These are phyloP conservation scores for Heliocybe sulcata DNA, from an alignment of 1,284 basidiomycete species.

Conservation along the genomic window DNA sequence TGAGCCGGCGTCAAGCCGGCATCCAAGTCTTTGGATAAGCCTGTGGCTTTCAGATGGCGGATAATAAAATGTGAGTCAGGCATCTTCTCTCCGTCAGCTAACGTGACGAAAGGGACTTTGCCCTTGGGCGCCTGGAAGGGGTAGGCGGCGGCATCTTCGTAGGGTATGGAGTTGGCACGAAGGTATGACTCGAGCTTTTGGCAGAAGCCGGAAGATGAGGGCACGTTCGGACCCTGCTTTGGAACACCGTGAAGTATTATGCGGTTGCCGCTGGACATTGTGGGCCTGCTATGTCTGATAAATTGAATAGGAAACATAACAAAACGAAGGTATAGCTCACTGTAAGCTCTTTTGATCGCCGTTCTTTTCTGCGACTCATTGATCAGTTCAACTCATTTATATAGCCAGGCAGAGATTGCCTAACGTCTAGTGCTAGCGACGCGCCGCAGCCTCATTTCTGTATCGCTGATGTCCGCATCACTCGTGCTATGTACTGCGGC, in stretches of 20 bases:
- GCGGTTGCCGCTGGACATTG: not conserved
- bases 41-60: constrained; percentile 18
- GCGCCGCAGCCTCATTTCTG: no score
- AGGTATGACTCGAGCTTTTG: constrained; percentile 25
- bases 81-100: constrained; percentile 14
- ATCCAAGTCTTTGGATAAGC: constrained; percentile 17
- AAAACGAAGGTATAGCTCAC: no score
- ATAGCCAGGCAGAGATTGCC: no score
- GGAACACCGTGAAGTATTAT: constrained; percentile 16
- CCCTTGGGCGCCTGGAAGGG: constrained; percentile 19
- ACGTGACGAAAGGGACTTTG: constrained; percentile 21
- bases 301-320: not conserved
- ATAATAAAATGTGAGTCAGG: constrained; percentile 28
- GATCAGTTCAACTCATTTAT: no score
- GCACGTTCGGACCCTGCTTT: constrained; percentile 14
- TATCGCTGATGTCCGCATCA: no score
- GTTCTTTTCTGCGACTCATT: no score
- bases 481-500: no score
- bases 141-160: constrained; percentile 1
- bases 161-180: constrained; percentile 12
- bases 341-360: no score
- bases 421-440: no score
- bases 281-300: not conserved
- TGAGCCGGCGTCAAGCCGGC: constrained; percentile 19
- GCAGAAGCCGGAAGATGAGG: constrained; percentile 25